These are phyloP conservation scores for Colletotrichum trifolii DNA, from an alignment of 2,329 filamentous ascomycete species.

Conservation along the genomic window DNA sequence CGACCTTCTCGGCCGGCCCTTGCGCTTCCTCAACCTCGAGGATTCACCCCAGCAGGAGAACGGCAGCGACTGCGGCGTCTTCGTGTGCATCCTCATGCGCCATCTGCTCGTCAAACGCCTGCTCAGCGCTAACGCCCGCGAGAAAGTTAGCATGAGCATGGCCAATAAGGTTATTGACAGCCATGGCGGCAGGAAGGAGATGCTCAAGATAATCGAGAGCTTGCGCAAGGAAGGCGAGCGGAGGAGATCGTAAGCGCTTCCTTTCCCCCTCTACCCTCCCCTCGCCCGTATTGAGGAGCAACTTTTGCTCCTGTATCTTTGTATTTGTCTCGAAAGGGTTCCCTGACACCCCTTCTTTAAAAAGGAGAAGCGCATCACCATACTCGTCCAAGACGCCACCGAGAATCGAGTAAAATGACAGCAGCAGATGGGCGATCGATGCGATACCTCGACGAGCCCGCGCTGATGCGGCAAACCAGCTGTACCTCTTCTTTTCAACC, in stretches of 20 bases:
- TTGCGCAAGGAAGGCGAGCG: slow-evolving; percentile 89
- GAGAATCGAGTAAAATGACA: slow-evolving; percentile 54
- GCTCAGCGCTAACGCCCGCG: slow-evolving; percentile 79
- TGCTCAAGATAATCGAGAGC: slow-evolving; percentile 88
- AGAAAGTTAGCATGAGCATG: slow-evolving; percentile 96
- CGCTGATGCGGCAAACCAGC: background rate
- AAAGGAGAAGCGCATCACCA: slow-evolving; percentile 50
- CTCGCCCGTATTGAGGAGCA: background rate
- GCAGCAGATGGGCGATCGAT: background rate
- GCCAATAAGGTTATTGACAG: slow-evolving; percentile 86
- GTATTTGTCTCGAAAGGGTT: slow-evolving; percentile 17
- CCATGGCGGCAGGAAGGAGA: slow-evolving; percentile 83
- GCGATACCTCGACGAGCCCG: background rate
- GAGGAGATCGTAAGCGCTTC: slow-evolving; percentile 76
- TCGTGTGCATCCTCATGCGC: slow-evolving; percentile 94
- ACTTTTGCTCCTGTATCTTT: slow-evolving; percentile 1
- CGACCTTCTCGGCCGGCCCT: slow-evolving; percentile 71
- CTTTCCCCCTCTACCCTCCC: background rate
- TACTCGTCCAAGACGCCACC: slow-evolving; percentile 51
- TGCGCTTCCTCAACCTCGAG: slow-evolving; percentile 83
- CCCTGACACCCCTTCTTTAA: slow-evolving; percentile 32
- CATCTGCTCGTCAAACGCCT: slow-evolving; percentile 89
- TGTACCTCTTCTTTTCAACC: background rate
- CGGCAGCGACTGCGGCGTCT: slow-evolving; percentile 92
- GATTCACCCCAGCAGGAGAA: slow-evolving; percentile 95